Conservation (phyloP, 2,329 filamentous ascomycete genomes). For the Trichoderma sp. region DNA sequence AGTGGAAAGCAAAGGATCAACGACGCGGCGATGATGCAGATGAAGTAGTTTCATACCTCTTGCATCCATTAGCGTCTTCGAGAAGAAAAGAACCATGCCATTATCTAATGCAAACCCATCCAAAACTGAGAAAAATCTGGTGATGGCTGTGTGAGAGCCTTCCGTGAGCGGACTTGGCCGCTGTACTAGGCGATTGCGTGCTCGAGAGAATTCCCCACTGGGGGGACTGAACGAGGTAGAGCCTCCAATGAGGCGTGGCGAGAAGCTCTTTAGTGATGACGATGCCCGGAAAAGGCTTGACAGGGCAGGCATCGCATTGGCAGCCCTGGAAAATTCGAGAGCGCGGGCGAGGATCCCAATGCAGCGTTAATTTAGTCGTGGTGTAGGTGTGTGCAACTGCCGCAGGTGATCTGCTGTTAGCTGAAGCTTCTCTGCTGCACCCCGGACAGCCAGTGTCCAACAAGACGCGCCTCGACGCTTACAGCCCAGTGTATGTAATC, state of each 20-base stretch:
- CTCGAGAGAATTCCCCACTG: slow-evolving; percentile 17
- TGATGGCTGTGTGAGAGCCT: neutral
- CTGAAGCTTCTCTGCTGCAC: slow-evolving; percentile 4
- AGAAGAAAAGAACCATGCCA: slow-evolving; percentile 16
- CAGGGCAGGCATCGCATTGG: neutral
- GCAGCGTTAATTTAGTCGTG: neutral
- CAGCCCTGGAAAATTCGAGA: neutral
- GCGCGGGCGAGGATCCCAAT: neutral
- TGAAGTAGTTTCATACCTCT: neutral
- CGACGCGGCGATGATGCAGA: neutral
- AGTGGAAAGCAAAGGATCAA: neutral
- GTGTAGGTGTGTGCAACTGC: neutral
- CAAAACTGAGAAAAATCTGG: slow-evolving; percentile 9
- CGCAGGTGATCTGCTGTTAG: slow-evolving; percentile 12
- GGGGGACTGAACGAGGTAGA: neutral
- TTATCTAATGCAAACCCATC: neutral
- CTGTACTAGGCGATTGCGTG: slow-evolving; percentile 22
- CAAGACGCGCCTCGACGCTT: neutral
- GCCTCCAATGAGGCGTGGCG: slow-evolving; percentile 10
- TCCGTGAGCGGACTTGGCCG: slow-evolving; percentile 17
- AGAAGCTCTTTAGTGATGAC: slow-evolving; percentile 5
- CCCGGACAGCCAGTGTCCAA: neutral
- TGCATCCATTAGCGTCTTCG: slow-evolving; percentile 14
- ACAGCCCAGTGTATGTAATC: slow-evolving; percentile 7
- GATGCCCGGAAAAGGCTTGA: neutral